These are phyloP conservation scores for Fusarium lateritium DNA, from an alignment of 2,329 filamentous ascomycete genomes.

Conservation along the genomic window DNA sequence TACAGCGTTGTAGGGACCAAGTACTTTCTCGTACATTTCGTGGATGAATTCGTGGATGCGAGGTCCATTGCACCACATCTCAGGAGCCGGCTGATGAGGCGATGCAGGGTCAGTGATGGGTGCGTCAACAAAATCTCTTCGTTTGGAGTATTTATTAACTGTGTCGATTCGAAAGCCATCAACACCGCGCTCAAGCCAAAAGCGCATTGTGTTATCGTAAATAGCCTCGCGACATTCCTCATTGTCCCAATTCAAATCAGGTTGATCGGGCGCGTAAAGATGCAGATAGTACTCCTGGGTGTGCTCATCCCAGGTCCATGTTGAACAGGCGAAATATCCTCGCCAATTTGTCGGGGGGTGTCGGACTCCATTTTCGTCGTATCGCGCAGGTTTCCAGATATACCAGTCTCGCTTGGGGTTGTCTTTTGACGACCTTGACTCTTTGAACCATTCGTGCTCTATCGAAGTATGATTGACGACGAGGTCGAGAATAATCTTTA, in stretches of 20 bases:
- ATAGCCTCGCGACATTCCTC: constrained; percentile 75
- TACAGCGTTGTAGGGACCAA: constrained; percentile 70
- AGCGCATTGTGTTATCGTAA: constrained; percentile 75
- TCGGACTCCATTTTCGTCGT: constrained; percentile 66
- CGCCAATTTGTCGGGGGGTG: constrained; percentile 73
- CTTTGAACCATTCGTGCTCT: constrained; percentile 71
- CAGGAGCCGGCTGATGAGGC: constrained; percentile 60
- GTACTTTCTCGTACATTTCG: constrained; percentile 69
- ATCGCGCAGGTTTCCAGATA: constrained; percentile 73
- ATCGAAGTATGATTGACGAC: constrained; percentile 79
- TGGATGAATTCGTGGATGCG: constrained; percentile 73
- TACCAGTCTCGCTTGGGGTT: constrained; percentile 74
- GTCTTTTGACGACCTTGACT: constrained; percentile 64
- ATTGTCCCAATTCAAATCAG: constrained; percentile 85
- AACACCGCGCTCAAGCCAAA: constrained; percentile 80
- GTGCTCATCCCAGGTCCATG: constrained; percentile 67
- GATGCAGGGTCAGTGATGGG: constrained; percentile 58
- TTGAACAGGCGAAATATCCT: constrained; percentile 62
- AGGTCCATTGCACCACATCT: constrained; percentile 73
- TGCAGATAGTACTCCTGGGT: constrained; percentile 69
- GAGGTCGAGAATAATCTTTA: constrained; percentile 80
- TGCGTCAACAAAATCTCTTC: constrained; percentile 69
- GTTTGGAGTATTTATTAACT: constrained; percentile 77
- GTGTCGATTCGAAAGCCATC: constrained; percentile 78
- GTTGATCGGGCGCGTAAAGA: constrained; percentile 78